A percentile compares a stretch with the other conserved stretches of the same genome.
These are phyloP conservation scores for Wickerhamiella dianesei DNA, from an alignment of 805 yeast species.

Conservation along the genomic window DNA sequence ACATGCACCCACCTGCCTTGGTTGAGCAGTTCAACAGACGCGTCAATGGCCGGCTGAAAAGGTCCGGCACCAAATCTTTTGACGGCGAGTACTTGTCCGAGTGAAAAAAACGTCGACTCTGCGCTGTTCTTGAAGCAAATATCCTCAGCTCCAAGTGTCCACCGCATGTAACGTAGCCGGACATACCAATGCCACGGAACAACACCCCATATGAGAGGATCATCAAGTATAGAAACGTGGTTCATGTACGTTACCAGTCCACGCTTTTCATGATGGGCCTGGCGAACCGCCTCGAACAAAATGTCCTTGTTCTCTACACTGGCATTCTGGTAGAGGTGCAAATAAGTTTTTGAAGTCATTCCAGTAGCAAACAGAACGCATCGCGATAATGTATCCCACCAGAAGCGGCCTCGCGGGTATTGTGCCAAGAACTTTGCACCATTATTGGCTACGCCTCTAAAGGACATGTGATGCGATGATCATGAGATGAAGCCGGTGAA, in stretches of 20 bases:
- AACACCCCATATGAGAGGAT: conserved; percentile 80
- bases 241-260: conserved; percentile 80
- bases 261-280: conserved; percentile 52
- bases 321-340: conserved; percentile 52
- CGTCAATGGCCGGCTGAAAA: conserved; percentile 81
- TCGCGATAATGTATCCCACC: conserved; percentile 60
- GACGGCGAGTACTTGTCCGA: conserved; percentile 82
- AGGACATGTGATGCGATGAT: conserved; percentile 3
- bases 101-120: conserved; percentile 45
- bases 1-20: conserved; percentile 63
- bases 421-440: conserved; percentile 59
- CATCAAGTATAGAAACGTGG: conserved; percentile 62
- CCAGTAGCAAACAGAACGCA: conserved; percentile 56
- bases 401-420: conserved; percentile 42
- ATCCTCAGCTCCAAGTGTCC: conserved; percentile 93
- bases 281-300: conserved; percentile 49
- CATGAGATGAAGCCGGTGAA: background rate
- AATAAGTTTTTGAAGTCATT: conserved; percentile 45
- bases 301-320: conserved; percentile 46
- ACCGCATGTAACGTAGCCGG: conserved; percentile 54
- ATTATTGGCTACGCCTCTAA: conserved; percentile 1
- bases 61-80: conserved; percentile 87
- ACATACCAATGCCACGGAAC: conserved; percentile 60
- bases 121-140: conserved; percentile 46
- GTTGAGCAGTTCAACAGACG: conserved; percentile 54